These are phyloP conservation scores for Phytophthora gonapodyides DNA, from an alignment of 352 stramenopile species.

Conservation along the genomic window DNA sequence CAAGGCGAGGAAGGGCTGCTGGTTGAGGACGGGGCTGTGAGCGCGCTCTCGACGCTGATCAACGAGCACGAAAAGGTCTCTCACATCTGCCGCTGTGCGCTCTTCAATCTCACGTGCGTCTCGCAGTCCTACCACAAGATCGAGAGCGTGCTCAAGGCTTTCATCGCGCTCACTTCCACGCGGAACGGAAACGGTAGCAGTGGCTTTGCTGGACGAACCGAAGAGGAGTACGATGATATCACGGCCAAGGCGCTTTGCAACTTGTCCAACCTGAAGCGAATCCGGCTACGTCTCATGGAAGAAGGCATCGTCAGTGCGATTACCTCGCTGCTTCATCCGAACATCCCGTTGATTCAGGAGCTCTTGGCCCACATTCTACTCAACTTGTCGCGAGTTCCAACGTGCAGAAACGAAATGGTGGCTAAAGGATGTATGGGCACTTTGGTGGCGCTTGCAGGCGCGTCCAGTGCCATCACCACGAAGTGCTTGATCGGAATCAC, in stretches of 20 bases:
- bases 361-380: slow-evolving; percentile 71
- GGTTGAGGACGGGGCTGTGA: slow-evolving; percentile 83
- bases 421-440: slow-evolving; percentile 69
- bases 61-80: slow-evolving; percentile 72
- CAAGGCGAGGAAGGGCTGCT: slow-evolving; percentile 76
- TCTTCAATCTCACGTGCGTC: slow-evolving; percentile 92
- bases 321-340: slow-evolving; percentile 56
- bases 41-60: slow-evolving; percentile 83
- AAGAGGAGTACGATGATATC: slow-evolving; percentile 52
- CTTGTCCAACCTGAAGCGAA: slow-evolving; percentile 83
- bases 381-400: slow-evolving; percentile 66
- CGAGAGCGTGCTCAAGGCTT: slow-evolving; percentile 80
- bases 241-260: slow-evolving; percentile 88
- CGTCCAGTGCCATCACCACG: slow-evolving; percentile 32
- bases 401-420: slow-evolving; percentile 71
- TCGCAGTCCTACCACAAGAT: slow-evolving; percentile 87
- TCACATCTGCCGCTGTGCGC: slow-evolving; percentile 64
- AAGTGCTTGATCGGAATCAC: slow-evolving; percentile 63
- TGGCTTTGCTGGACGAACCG: slow-evolving; percentile 24
- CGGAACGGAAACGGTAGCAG: slow-evolving; percentile 21
- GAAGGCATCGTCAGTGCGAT: slow-evolving; percentile 87
- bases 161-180: slow-evolving; percentile 65
- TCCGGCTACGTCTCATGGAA: slow-evolving; percentile 85
- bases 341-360: slow-evolving; percentile 53
- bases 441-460: slow-evolving; percentile 52